A percentile compares a stretch with the other conserved stretches of the same genome.
phyloP scores from a whole-genome alignment of 495 filamentous ascomycete species.

The Penicillium malachiteum region DNA sequence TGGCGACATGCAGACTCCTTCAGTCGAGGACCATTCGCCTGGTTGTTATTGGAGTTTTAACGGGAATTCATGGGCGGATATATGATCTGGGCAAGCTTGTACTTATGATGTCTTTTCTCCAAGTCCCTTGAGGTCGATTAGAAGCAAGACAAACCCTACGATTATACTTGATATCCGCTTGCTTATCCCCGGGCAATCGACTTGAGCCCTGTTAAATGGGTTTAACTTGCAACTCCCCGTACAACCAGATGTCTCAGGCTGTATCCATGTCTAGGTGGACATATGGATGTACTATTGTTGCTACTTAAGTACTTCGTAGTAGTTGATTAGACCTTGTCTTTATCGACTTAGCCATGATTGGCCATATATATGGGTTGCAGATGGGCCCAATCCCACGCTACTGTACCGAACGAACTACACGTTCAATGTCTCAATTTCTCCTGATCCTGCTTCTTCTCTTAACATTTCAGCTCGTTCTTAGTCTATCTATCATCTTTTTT shows the following conservation, averaged over 20 bases:
- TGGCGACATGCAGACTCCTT: background rate
- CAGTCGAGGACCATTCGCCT: background rate
- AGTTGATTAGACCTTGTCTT: too few relatives aligned
- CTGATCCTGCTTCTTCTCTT: background rate
- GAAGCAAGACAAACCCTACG: slow-evolving; percentile 2
- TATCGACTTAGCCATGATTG: background rate
- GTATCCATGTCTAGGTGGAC: too few relatives aligned
- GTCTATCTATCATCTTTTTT: background rate
- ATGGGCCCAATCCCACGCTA: slow-evolving; percentile 6
- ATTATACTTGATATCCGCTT: slow-evolving; percentile 1
- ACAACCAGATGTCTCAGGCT: too few relatives aligned
- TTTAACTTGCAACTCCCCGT: too few relatives aligned
- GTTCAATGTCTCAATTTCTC: background rate
- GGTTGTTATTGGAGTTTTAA: slow-evolving; percentile 10
- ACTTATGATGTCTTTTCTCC: slow-evolving; percentile 4
- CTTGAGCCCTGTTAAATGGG: background rate
- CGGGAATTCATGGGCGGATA: slow-evolving; percentile 2
- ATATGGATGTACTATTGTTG: too few relatives aligned
- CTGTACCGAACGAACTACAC: background rate
- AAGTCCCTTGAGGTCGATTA: background rate
- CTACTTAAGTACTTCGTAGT: too few relatives aligned
- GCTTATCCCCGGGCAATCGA: too few relatives aligned
- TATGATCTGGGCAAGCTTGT: slow-evolving; percentile 10
- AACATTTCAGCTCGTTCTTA: background rate
- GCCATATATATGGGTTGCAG: background rate